Evolutionary conservation across 495 filamentous ascomycete species (phyloP).

Genomic region (Xylaria scruposa): DNA sequence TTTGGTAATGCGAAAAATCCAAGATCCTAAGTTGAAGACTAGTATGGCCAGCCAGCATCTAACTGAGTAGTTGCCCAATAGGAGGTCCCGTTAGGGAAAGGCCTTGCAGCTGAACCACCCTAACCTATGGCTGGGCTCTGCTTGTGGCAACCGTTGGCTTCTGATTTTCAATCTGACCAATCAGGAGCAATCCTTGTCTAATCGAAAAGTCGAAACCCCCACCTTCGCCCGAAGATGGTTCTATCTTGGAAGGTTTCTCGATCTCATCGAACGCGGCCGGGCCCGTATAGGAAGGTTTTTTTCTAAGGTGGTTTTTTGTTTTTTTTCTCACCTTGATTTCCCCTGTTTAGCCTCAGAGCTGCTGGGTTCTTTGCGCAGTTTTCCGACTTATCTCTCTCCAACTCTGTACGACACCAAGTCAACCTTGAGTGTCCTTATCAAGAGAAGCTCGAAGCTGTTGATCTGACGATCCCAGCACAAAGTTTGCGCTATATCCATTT

Average conservation of each 20-base stretch:
- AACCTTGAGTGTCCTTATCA: not conserved
- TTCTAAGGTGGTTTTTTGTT: not conserved
- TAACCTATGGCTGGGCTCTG: not conserved
- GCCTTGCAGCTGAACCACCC: not conserved
- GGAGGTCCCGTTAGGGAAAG: not conserved
- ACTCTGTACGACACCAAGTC: not conserved
- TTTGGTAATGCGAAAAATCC: conserved; percentile 6
- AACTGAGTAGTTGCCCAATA: not conserved
- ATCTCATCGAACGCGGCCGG: conserved; percentile 15
- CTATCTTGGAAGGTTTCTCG: conserved; percentile 6
- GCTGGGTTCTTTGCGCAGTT: not conserved
- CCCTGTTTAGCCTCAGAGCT: not conserved
- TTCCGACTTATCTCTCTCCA: not conserved
- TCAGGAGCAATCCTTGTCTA: conserved; percentile 16
- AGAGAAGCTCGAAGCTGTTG: not conserved
- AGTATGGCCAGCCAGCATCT: not conserved
- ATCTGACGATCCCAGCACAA: not conserved
- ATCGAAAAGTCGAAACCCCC: conserved; percentile 21
- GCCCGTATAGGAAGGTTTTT: conserved; percentile 9
- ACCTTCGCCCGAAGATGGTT: conserved; percentile 16
- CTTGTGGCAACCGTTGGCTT: not conserved
- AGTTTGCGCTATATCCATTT: conserved; percentile 17
- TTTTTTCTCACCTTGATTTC: not conserved
- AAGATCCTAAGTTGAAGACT: conserved; percentile 1
- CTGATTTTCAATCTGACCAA: not conserved